Percentiles rank a stretch among this genome's conserved stretches.
Evolutionary conservation across 73 alveolate species (phyloP).

Genomic region (Paramecium biaurelia): DNA sequence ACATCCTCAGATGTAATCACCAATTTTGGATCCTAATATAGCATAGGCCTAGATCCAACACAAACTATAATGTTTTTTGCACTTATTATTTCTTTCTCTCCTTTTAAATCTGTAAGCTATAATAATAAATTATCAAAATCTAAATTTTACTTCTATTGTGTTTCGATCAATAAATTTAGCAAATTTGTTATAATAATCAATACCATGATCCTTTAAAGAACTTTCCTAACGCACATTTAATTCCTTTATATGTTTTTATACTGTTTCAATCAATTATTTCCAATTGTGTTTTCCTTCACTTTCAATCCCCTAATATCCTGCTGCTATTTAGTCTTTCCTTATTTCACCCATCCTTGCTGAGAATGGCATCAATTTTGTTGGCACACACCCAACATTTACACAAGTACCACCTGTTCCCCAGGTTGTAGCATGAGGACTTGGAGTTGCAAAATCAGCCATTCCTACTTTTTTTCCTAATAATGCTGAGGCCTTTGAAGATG

Average conservation of each 20-base stretch:
- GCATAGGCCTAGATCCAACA: slow-evolving; percentile 92
- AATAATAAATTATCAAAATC: neutral
- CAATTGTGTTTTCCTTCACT: slow-evolving; percentile 77
- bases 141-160: slow-evolving; percentile 66
- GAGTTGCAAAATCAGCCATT: slow-evolving; percentile 96
- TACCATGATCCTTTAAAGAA: slow-evolving; percentile 75
- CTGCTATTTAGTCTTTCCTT: slow-evolving; percentile 70
- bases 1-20: slow-evolving; percentile 92
- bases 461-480: slow-evolving; percentile 90
- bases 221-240: slow-evolving; percentile 85
- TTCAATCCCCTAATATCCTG: slow-evolving; percentile 75
- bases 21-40: slow-evolving; percentile 67
- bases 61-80: slow-evolving; percentile 88
- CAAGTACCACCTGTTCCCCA: slow-evolving; percentile 99
- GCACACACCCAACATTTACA: slow-evolving; percentile 99
- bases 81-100: slow-evolving; percentile 78
- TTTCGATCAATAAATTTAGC: slow-evolving; percentile 86
- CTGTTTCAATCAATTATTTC: slow-evolving; percentile 80
- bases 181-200: slow-evolving; percentile 78
- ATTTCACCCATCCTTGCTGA: slow-evolving; percentile 90
- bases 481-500: slow-evolving; percentile 97
- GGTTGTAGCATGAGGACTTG: slow-evolving; percentile 92
- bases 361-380: slow-evolving; percentile 99
- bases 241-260: slow-evolving; percentile 79
- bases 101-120: slow-evolving; percentile 79